phyloP scores from a whole-genome alignment of 306 rosid species.

The Ormosia emarginata region DNA sequence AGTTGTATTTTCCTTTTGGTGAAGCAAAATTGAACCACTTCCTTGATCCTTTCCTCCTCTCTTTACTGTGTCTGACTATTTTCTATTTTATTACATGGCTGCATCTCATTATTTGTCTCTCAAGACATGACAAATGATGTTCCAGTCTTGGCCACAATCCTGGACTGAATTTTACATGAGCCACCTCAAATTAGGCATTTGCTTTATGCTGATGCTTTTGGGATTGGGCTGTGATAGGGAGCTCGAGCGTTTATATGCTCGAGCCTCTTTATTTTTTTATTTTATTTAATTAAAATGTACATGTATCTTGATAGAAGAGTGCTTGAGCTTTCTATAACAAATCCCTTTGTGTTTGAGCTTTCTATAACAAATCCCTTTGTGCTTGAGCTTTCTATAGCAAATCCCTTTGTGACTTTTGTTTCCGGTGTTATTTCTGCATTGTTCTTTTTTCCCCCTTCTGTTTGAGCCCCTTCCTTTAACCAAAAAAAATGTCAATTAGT shows the following conservation, averaged over 20 bases:
- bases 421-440: background rate
- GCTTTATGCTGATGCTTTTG: background rate
- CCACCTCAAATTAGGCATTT: background rate
- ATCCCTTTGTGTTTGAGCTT: no score
- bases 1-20: background rate
- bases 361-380: background rate
- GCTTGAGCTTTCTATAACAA: background rate
- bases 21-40: background rate
- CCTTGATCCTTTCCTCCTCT: background rate
- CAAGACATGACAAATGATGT: background rate
- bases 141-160: background rate
- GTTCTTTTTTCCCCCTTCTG: background rate
- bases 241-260: background rate
- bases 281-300: no score
- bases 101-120: background rate
- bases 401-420: background rate
- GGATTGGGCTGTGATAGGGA: no score
- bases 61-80: background rate
- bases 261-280: no score
- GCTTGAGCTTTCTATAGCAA: no score
- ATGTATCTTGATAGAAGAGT: background rate
- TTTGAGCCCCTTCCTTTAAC: background rate
- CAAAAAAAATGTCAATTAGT: background rate
- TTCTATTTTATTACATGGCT: background rate
- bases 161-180: background rate